Evolutionary conservation across 768 basidiomycete genomes (phyloP).

Genomic region (Clathrus columnatus): DNA sequence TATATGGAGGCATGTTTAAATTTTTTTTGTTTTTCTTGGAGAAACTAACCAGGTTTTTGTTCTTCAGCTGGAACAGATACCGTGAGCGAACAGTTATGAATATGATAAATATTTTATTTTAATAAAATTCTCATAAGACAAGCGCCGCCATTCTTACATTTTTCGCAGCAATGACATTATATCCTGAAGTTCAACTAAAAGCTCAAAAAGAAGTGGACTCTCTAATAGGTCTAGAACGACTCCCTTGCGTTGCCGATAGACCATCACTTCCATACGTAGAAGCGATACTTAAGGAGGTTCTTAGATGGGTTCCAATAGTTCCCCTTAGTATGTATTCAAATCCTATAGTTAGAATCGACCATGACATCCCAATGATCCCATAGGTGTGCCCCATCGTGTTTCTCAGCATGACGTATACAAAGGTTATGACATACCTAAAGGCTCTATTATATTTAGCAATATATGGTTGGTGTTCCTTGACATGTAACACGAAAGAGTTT

Average conservation of each 20-base stretch:
- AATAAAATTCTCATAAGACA: not conserved
- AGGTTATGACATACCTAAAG: constrained; percentile 29
- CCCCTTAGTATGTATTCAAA: constrained; percentile 21
- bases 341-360: no score
- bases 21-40: no score
- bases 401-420: constrained; percentile 27
- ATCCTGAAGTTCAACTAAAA: constrained; percentile 12
- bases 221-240: constrained; percentile 14
- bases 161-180: constrained; percentile 12
- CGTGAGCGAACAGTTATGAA: constrained; percentile 17
- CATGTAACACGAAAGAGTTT: not conserved
- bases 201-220: constrained; percentile 15
- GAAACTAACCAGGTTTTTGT: no score
- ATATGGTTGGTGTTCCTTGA: constrained; percentile 18
- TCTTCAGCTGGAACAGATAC: constrained; percentile 30
- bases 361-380: not conserved
- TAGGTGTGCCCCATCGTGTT: constrained; percentile 35
- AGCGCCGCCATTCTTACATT: not conserved
- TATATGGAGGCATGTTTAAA: no score
- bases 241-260: constrained; percentile 16
- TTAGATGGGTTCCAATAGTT: constrained; percentile 12
- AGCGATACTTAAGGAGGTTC: constrained; percentile 17
- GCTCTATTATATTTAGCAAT: constrained; percentile 26
- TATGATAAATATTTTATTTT: not conserved
- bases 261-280: constrained; percentile 16